A percentile compares a stretch with the other conserved stretches of the same genome.
These are phyloP conservation scores for Obba rivulosa DNA, from an alignment of 768 basidiomycete genomes.

Conservation along the genomic window DNA sequence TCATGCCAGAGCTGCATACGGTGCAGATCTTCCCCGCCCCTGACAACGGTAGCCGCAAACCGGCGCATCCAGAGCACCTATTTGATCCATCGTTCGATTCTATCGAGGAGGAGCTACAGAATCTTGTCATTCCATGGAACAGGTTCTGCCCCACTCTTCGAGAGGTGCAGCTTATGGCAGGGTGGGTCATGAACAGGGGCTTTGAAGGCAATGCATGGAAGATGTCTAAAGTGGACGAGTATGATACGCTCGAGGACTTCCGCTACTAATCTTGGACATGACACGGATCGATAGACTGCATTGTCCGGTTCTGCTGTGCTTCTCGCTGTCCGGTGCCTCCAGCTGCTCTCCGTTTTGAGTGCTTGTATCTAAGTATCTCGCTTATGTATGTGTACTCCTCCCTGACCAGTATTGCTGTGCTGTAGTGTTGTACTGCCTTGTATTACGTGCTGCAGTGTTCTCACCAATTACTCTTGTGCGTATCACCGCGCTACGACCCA, in stretches of 20 bases:
- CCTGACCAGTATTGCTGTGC: too few relatives aligned
- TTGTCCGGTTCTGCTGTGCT: too few relatives aligned
- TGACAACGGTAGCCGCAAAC: background rate
- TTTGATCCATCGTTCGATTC: constrained; percentile 16
- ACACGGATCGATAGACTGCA: too few relatives aligned
- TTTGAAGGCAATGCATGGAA: constrained; percentile 31
- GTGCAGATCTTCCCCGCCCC: constrained; percentile 32
- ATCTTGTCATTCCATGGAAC: constrained; percentile 40
- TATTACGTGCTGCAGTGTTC: too few relatives aligned
- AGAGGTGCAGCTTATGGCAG: constrained; percentile 37
- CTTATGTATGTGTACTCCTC: too few relatives aligned
- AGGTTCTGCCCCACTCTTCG: constrained; percentile 33
- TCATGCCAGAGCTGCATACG: constrained; percentile 31
- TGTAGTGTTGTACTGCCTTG: too few relatives aligned
- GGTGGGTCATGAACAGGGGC: constrained; percentile 34
- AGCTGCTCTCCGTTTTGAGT: too few relatives aligned
- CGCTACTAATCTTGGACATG: constrained; percentile 1
- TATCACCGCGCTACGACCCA: too few relatives aligned
- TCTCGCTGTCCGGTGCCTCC: too few relatives aligned
- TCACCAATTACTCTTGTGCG: too few relatives aligned
- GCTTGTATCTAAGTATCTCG: too few relatives aligned
- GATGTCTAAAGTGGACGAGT: constrained; percentile 1
- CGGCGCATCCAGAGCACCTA: constrained; percentile 12
- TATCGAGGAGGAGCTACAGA: constrained; percentile 26
- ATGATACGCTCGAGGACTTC: constrained; percentile 7